Conservation (phyloP, 345 rosid species). For the Pugionium cornutum region DNA sequence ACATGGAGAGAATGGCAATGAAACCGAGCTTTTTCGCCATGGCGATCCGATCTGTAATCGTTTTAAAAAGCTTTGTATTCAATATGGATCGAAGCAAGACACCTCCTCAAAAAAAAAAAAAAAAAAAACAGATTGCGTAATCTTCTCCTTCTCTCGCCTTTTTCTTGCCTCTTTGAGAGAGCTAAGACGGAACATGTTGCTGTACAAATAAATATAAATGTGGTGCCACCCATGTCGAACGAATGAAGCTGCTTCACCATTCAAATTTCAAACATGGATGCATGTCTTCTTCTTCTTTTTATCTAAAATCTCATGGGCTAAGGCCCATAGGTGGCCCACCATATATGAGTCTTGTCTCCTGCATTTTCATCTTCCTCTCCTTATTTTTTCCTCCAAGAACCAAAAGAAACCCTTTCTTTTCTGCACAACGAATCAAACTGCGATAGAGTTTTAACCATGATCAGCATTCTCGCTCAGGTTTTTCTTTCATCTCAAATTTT, state of each 20-base stretch:
- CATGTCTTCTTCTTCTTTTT: constrained; percentile 2
- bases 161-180: not conserved
- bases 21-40: constrained; percentile 33
- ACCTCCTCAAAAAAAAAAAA: not conserved
- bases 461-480: constrained; percentile 45
- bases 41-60: not conserved
- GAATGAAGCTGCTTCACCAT: constrained; percentile 17
- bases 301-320: not conserved
- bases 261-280: constrained; percentile 30
- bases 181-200: not conserved
- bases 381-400: not conserved
- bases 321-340: constrained; percentile 13
- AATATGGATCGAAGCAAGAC: constrained; percentile 12
- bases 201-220: constrained; percentile 6
- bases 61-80: not conserved
- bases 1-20: constrained; percentile 13
- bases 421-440: constrained; percentile 11
- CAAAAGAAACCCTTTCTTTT: not conserved
- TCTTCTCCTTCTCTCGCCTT: constrained; percentile 2
- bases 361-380: not conserved
- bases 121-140: not conserved
- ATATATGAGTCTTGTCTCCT: not conserved
- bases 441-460: constrained; percentile 19
- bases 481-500: not conserved
- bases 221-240: constrained; percentile 31